These are phyloP conservation scores for Plasmopara muralis DNA, from an alignment of 352 stramenopile genomes.

Conservation along the genomic window DNA sequence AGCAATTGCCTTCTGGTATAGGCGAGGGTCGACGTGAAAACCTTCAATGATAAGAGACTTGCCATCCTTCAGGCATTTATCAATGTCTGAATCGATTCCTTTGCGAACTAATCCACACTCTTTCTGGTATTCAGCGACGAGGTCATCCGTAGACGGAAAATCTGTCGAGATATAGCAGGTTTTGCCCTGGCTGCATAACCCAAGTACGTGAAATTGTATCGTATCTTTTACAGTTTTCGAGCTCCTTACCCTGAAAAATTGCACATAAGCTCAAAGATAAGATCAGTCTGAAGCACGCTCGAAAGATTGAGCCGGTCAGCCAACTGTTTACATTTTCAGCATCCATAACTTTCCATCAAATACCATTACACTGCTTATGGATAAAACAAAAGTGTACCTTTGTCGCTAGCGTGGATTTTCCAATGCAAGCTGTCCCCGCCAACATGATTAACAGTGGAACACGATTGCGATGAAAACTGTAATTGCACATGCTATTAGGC, in stretches of 20 bases:
- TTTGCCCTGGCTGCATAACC: conserved; percentile 37
- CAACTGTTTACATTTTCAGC: conserved; percentile 30
- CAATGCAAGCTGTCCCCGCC: conserved; percentile 72
- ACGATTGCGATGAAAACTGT: conserved; percentile 77
- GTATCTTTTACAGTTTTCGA: background rate
- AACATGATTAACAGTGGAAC: conserved; percentile 81
- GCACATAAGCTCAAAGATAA: conserved; percentile 88
- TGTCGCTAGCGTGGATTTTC: conserved; percentile 84
- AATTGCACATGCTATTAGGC: background rate
- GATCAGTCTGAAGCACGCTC: conserved; percentile 79
- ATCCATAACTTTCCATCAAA: background rate
- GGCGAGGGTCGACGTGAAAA: conserved; percentile 78
- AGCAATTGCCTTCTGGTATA: conserved; percentile 74
- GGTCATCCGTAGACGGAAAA: conserved; percentile 52
- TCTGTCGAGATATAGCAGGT: conserved; percentile 55
- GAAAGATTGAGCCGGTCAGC: conserved; percentile 82
- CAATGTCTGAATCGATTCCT: conserved; percentile 78
- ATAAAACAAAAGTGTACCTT: conserved; percentile 37
- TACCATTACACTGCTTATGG: conserved; percentile 11
- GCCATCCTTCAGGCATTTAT: conserved; percentile 86
- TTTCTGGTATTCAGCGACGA: conserved; percentile 65
- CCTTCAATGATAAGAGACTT: conserved; percentile 87
- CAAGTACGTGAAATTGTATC: background rate
- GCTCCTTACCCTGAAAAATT: conserved; percentile 76
- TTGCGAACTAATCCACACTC: conserved; percentile 78